Evolutionary conservation across 192 early-diverging fungal species (phyloP), one percentile per base, ranked within the genome.

Genomic region (Linnemannia zychae): DNA sequence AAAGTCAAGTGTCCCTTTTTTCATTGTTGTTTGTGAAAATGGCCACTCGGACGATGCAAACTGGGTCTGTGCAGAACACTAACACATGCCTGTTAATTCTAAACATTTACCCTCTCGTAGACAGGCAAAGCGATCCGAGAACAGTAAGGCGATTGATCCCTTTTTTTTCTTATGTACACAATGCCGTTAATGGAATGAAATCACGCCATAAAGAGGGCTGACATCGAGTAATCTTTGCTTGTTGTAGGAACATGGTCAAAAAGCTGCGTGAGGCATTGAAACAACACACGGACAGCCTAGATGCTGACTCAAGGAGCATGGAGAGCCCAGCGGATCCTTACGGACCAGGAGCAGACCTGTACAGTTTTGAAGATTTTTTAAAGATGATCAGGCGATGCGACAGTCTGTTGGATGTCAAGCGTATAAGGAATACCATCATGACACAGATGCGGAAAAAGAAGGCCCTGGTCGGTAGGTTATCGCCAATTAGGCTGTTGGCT

Each of bases 351-450:
- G 65, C 73, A 16, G 87, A 81, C 46, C n/a, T 86, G 2, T 86
- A 87, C 33, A 91, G 93, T 3, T 97, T 95, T 68, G 94, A 96
- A 71, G 90, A 94, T 46, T 96, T 96, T 84, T 89, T 97, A 60
- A 88, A 88, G 22, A 91, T 88, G 37, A 97, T 97, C 63, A 92
- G 94, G 67, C 80, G 82, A n/a, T 94, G 94, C 78, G 76, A 89
- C 38, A 91, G 94, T 84, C 67, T 91, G 5, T 68, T 82, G 40
- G 93, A 94, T 77, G 88, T 96, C 60, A 90, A 90, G 50, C 77
- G 88, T 9, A 93, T 95, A n/a, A 76, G 89, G 33, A 93, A 96
- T 71, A 92, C 92, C 60, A 90, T 97, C 60, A 77, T 94, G 44
- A 92, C 92, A 18, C 94, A 97, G 82, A 94, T 97, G 60, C 88